A percentile compares a stretch with the other conserved stretches of the same genome.
Evolutionary conservation across 331 rosid genomes (phyloP).

Genomic region (Malus hybrid): DNA sequence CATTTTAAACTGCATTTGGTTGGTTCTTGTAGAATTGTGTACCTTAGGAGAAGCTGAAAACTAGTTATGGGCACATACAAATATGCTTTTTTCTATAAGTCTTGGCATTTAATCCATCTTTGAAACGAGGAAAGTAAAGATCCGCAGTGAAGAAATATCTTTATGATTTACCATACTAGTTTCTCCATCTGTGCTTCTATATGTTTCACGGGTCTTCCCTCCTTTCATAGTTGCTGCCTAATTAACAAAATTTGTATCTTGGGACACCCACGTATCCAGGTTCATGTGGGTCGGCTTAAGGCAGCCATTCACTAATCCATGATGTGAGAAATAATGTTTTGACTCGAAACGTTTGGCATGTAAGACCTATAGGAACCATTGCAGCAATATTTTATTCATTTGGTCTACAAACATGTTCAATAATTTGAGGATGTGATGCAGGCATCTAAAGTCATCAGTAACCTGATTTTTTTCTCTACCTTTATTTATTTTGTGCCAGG

Average conservation of each 20-base stretch:
- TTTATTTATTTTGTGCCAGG: slow-evolving; percentile 44
- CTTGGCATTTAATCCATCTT: neutral
- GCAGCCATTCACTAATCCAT: neutral
- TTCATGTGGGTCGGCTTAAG: neutral
- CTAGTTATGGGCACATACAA: neutral
- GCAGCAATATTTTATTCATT: neutral
- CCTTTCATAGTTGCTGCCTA: neutral
- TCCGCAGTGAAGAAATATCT: neutral
- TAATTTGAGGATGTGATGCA: neutral
- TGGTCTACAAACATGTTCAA: neutral
- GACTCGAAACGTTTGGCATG: neutral
- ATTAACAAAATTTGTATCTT: neutral
- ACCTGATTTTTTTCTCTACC: slow-evolving; percentile 13
- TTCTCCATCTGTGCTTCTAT: neutral
- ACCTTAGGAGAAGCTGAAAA: neutral
- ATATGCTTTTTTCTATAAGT: neutral
- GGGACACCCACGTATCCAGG: neutral
- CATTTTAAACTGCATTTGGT: neutral
- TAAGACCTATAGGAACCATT: neutral
- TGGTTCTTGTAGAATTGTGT: neutral
- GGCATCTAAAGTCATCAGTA: slow-evolving; percentile 4
- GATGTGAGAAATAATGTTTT: neutral
- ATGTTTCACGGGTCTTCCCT: neutral
- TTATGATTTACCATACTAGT: neutral
- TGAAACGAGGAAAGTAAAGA: neutral